Evolutionary conservation across 2,329 filamentous ascomycete species (phyloP).

Genomic region (Aspergillus arachidicola): DNA sequence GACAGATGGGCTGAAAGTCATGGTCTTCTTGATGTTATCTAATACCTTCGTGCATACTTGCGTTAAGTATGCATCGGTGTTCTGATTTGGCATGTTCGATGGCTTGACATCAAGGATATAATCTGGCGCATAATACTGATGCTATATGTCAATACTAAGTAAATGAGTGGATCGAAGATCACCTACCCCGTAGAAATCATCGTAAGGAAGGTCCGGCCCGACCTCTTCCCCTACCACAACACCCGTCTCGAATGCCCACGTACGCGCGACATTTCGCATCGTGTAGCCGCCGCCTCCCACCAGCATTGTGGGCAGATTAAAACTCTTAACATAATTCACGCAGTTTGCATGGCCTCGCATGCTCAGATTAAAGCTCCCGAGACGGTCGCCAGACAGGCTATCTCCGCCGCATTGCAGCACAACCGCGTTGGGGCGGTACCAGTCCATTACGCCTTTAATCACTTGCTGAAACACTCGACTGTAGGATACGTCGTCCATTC

Average conservation of each 20-base stretch:
- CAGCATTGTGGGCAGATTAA: slow-evolving; percentile 67
- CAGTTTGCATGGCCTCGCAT: slow-evolving; percentile 73
- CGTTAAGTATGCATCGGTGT: not conserved
- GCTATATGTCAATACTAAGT: not conserved
- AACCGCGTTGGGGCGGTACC: slow-evolving; percentile 67
- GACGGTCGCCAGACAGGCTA: slow-evolving; percentile 66
- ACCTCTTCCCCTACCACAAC: slow-evolving; percentile 84
- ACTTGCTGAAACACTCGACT: slow-evolving; percentile 70
- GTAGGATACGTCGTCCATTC: slow-evolving; percentile 69
- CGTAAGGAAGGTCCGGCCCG: slow-evolving; percentile 80
- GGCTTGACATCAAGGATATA: not conserved
- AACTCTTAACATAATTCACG: slow-evolving; percentile 69
- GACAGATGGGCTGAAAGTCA: not conserved
- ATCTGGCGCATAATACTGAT: not conserved
- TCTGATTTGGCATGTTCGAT: slow-evolving; percentile 1
- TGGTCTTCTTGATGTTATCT: not conserved
- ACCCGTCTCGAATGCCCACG: slow-evolving; percentile 71
- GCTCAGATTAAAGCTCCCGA: slow-evolving; percentile 71
- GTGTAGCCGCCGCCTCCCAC: slow-evolving; percentile 71
- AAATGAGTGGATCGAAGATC: not conserved
- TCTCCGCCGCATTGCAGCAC: slow-evolving; percentile 71
- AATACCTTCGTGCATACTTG: not conserved
- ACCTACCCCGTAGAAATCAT: slow-evolving; percentile 82
- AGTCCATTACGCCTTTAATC: slow-evolving; percentile 69
- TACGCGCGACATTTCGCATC: slow-evolving; percentile 66